Evolutionary conservation across 805 yeast genomes (phyloP), one percentile per base, ranked within the genome.

Genomic region (Tetrapisispora iriomotensis): DNA sequence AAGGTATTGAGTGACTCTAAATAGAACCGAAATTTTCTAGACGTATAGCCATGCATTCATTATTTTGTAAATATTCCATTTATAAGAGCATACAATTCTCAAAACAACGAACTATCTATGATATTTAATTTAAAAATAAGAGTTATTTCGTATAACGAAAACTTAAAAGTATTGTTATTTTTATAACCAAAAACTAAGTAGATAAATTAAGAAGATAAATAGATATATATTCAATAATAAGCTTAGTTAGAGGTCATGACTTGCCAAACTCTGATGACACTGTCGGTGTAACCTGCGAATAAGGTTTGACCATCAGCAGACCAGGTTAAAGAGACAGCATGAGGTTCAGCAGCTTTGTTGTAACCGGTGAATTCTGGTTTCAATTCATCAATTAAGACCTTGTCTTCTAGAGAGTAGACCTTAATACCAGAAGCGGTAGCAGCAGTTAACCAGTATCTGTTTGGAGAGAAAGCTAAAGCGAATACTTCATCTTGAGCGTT

Each of bases 381-480:
- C 73, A 92, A 83, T 77, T 88, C 96, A 66, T 88, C 97, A 72
- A 87, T 83, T 68, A 88, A 76, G 61, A 74, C 74, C 74, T 94
- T 82, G 74, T 83, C 88, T 75, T 87, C 92, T 70, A 92, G 81
- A 82, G 88, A 85, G 85, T 79, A 92, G 79, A 92, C 81, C 84
- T 88, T 90, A 78, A 92, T 86, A 65, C 96, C 92, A 56, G 95
- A 74, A 54, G 96, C 74, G 61, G 99, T 92, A 66, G 98, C 97
- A 74, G 97, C 98, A 68, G 95, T 90, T 71, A 92, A 83, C 98
- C 98, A 92, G 94, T 85, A 92, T 82, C 98, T 88, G 94, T 85
- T 85, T 75, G 99, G 98, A 70, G 97, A 90, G 95, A 92, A 92
- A 61, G 96, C 95, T 67, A 92, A 79, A 68, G 96, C 94, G 72